Conservation (phyloP, 306 rosid genomes). For the Gastrolobium villosum region DNA sequence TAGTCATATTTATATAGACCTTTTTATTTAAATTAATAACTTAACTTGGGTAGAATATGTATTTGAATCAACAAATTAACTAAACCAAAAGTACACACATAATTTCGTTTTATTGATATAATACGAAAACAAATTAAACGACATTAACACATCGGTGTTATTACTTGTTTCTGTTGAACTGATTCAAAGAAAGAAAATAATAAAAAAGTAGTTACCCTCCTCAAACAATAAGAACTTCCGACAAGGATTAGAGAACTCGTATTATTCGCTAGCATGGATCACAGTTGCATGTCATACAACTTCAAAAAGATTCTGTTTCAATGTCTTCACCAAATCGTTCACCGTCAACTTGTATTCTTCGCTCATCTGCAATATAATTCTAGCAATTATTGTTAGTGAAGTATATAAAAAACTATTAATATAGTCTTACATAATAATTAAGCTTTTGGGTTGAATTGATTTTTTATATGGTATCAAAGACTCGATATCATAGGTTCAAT, state of each 20-base stretch:
- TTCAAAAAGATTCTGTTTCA: conserved; percentile 23
- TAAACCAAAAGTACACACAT: background rate
- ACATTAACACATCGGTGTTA: background rate
- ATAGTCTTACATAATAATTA: too few species aligned
- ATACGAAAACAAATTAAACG: background rate
- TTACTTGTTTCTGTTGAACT: background rate
- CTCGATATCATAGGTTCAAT: too few species aligned
- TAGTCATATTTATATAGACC: too few species aligned
- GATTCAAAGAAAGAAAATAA: background rate
- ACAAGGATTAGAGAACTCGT: background rate
- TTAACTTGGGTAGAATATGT: background rate
- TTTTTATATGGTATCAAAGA: too few species aligned
- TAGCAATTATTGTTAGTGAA: background rate
- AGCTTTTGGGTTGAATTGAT: too few species aligned
- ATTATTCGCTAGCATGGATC: conserved; percentile 7
- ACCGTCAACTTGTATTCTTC: conserved; percentile 23
- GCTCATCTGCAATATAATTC: conserved; percentile 25
- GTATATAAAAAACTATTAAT: too few species aligned
- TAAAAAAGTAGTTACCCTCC: background rate
- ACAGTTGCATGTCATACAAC: background rate
- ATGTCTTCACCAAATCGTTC: conserved; percentile 30
- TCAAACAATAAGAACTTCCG: background rate
- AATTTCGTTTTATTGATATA: background rate
- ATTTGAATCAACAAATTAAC: background rate
- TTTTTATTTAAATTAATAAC: background rate